A percentile compares a stretch with the other conserved stretches of the same genome.
phyloP scores from a whole-genome alignment of 106 monocot species.

The Dendrobium officinale region DNA sequence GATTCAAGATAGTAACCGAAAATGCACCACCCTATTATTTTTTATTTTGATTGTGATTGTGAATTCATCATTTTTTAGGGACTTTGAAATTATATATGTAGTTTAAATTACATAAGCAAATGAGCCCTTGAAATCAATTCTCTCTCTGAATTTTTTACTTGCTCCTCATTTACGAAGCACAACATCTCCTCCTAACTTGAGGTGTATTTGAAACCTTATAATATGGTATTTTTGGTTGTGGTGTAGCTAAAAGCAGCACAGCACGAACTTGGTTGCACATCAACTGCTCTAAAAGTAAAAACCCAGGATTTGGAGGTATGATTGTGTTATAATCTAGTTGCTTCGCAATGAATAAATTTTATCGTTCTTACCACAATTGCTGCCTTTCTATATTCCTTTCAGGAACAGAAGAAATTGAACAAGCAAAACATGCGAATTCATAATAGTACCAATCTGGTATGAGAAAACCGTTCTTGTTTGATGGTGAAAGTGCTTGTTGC shows the following conservation, averaged over 20 bases:
- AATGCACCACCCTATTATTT: too few relatives aligned
- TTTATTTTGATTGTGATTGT: too few relatives aligned
- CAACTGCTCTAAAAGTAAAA: conserved; percentile 20
- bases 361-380: background rate
- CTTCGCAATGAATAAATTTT: background rate
- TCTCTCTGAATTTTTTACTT: background rate
- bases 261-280: conserved; percentile 29
- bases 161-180: too few relatives aligned
- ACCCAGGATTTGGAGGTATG: conserved; percentile 32
- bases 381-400: background rate
- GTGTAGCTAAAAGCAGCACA: conserved; percentile 31
- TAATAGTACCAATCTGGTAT: conserved; percentile 10
- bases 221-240: background rate
- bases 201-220: background rate
- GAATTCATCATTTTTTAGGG: background rate
- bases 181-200: background rate
- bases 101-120: background rate
- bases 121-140: background rate
- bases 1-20: too few relatives aligned
- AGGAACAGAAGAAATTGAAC: conserved; percentile 27
- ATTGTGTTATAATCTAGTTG: too few relatives aligned
- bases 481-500: background rate
- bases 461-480: background rate
- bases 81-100: background rate
- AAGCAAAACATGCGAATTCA: conserved; percentile 5